Evolutionary conservation across 257 asterid genomes (phyloP).

Genomic region (Henckelia pumila): DNA sequence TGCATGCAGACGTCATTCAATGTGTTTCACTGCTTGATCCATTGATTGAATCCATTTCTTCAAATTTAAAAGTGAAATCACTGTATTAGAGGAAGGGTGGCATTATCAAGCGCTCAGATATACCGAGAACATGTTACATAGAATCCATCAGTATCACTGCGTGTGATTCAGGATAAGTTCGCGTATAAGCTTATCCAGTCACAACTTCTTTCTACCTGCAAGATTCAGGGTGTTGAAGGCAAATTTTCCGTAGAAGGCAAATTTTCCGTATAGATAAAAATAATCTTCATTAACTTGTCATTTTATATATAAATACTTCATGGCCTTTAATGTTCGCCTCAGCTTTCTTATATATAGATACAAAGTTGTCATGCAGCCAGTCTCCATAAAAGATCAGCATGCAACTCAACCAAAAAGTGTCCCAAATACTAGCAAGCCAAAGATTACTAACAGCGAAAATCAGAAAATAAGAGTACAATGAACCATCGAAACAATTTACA

Average conservation of each 20-base stretch:
- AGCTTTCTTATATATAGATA: no score
- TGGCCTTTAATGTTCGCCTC: no score
- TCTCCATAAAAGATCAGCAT: no score
- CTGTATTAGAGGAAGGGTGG: not conserved
- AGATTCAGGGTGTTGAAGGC: not conserved
- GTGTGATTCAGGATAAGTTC: not conserved
- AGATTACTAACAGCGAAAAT: not conserved
- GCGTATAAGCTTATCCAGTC: not conserved
- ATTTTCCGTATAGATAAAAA: no score
- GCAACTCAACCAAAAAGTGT: not conserved
- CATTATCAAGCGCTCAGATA: not conserved
- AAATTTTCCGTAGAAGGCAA: no score
- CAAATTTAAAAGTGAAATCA: no score
- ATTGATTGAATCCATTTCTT: no score
- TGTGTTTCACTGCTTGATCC: no score
- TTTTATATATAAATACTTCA: no score
- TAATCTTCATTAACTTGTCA: no score
- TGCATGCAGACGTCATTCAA: not conserved
- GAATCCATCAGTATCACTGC: not conserved
- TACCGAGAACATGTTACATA: not conserved
- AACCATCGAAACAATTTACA: no score
- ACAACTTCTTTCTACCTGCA: not conserved
- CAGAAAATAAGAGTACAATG: no score
- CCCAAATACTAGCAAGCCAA: not conserved
- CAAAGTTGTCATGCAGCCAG: not conserved